Evolutionary conservation across 108 stramenopile species (phyloP), one percentile per base, ranked within the genome.

Genomic region (Nannochloropsis granulata): DNA sequence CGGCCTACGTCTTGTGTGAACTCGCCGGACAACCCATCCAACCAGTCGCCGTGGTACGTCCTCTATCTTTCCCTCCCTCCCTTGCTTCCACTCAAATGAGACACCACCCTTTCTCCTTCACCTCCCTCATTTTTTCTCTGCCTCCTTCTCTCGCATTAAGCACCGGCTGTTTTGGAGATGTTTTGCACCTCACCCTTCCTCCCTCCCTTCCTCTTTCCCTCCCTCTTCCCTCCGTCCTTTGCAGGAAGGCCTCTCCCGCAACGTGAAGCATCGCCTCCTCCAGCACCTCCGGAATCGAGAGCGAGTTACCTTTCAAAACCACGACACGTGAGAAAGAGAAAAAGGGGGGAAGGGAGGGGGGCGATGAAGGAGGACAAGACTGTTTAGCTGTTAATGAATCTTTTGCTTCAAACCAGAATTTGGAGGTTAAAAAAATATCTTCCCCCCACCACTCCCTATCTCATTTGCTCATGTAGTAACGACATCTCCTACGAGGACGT

Each of bases 11-110:
- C 12, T 82, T 98, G 43, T 96, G 95, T 86, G 92, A 94, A 83
- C 83, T 97, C 23, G 95, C 94, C 13, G 87, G 93, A 8, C 94
- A 96, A 82, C 94, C 94, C 12, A 93, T 97, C 84, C 89, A 90
- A 21, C 85, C 85, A 13, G 16, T 25, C 25, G 23, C 44, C 2
- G 82, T 45, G 46, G 79, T 25, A 80, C 13, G 2, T 24, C 46
- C 82, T 12, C 13, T 78, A 11, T 56, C 82, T 21, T 24, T 24
- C 10, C 56, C 56, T n/a, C 10, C 56, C 56, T n/a, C n/a, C 56
- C 56, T 71, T 71, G 56, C 21, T 71, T n/a, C 21, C n/a, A 5
- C 2, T n/a, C 56, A 71, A n/a, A n/a, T n/a, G n/a, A n/a, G n/a
- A n/a, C 21, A 71, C 10, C 21, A n/a, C 7, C n/a, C 56, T 5